phyloP scores from a whole-genome alignment of 2,329 filamentous ascomycete genomes.

The Cordyceps farinosa region DNA sequence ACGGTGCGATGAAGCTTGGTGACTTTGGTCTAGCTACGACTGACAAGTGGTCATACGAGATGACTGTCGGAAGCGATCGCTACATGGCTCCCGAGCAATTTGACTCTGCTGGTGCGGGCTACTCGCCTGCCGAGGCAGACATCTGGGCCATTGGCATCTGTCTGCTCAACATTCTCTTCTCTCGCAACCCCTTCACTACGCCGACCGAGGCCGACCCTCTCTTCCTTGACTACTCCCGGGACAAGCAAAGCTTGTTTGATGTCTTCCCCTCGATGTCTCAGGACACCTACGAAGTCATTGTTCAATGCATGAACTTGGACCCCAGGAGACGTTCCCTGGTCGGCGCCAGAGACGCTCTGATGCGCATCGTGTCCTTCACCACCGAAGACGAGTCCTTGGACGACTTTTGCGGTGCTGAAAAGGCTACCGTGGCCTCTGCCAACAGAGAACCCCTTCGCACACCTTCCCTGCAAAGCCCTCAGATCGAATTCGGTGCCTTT shows the following conservation, averaged over 20 bases:
- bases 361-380: slow-evolving; percentile 84
- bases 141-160: slow-evolving; percentile 98
- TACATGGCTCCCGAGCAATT: slow-evolving; percentile 99
- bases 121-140: slow-evolving; percentile 89
- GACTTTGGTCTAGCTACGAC: slow-evolving; percentile 93
- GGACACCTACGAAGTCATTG: slow-evolving; percentile 92
- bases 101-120: slow-evolving; percentile 80
- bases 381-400: slow-evolving; percentile 87
- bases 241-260: slow-evolving; percentile 95
- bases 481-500: slow-evolving; percentile 77
- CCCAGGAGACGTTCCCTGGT: slow-evolving; percentile 81
- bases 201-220: slow-evolving; percentile 88
- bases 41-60: slow-evolving; percentile 86
- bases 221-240: slow-evolving; percentile 87
- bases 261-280: slow-evolving; percentile 98
- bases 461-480: slow-evolving; percentile 86
- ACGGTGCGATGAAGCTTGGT: slow-evolving; percentile 90
- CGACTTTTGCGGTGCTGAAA: slow-evolving; percentile 86
- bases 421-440: slow-evolving; percentile 72
- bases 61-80: slow-evolving; percentile 91
- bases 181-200: slow-evolving; percentile 90
- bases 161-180: slow-evolving; percentile 92
- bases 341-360: slow-evolving; percentile 72
- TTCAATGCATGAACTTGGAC: slow-evolving; percentile 86
- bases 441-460: slow-evolving; percentile 95